Conservation (phyloP, 2,329 filamentous ascomycete species). For the Westerdykella sp. region DNA sequence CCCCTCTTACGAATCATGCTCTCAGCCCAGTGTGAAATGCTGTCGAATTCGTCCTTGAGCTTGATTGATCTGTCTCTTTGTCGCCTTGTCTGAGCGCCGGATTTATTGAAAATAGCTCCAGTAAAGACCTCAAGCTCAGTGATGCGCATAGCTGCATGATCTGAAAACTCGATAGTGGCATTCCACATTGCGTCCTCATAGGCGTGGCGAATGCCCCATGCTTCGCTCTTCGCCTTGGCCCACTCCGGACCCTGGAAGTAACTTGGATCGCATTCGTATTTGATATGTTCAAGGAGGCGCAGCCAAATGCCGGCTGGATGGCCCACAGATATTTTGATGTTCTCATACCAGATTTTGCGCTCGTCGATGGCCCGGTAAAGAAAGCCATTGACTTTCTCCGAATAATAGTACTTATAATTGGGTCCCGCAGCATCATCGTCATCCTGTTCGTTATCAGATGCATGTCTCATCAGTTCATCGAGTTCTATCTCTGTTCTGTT, state of each 20-base stretch:
- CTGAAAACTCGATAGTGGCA: constrained; percentile 45
- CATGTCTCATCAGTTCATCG: constrained; percentile 33
- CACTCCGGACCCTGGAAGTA: not conserved
- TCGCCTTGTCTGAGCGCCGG: constrained; percentile 12
- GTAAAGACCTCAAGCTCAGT: constrained; percentile 44
- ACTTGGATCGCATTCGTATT: not conserved
- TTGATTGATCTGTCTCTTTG: constrained; percentile 35
- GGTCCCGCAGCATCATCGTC: constrained; percentile 40
- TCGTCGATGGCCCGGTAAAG: constrained; percentile 69
- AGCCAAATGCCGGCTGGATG: not conserved
- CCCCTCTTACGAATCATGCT: constrained; percentile 2
- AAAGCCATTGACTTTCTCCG: constrained; percentile 59
- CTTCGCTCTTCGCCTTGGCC: constrained; percentile 22
- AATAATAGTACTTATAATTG: constrained; percentile 55
- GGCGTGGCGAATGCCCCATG: constrained; percentile 35
- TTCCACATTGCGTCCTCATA: constrained; percentile 34
- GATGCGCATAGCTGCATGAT: constrained; percentile 42
- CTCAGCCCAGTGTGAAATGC: constrained; percentile 4
- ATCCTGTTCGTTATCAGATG: constrained; percentile 42
- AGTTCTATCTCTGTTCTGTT: constrained; percentile 16
- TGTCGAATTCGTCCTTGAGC: constrained; percentile 41
- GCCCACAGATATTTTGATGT: constrained; percentile 1
- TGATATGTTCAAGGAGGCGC: not conserved
- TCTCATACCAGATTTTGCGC: constrained; percentile 47
- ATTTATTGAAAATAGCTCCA: constrained; percentile 48